Conservation (phyloP, 768 basidiomycete species). For the Auriscalpium microsporum region DNA sequence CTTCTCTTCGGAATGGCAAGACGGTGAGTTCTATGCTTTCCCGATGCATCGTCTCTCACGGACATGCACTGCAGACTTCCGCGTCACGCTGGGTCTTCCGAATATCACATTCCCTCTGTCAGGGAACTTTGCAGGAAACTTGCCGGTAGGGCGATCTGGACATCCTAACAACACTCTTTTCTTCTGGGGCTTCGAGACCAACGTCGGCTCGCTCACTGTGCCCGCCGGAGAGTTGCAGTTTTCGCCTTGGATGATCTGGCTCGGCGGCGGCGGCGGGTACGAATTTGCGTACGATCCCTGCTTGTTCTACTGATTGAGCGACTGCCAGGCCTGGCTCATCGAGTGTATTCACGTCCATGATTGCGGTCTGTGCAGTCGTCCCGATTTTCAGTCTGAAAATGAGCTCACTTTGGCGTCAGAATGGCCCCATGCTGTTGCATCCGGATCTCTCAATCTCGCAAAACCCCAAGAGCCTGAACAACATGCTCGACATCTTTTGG, state of each 20-base stretch:
- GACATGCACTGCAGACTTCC: constrained; percentile 20
- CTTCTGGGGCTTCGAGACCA: constrained; percentile 33
- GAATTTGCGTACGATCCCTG: background rate
- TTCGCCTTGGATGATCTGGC: constrained; percentile 32
- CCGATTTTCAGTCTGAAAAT: background rate
- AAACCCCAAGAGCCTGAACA: constrained; percentile 53
- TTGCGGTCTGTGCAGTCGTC: constrained; percentile 32
- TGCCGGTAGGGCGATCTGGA: constrained; percentile 23
- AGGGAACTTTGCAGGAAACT: constrained; percentile 30
- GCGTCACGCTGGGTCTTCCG: constrained; percentile 27
- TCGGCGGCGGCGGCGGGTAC: constrained; percentile 26
- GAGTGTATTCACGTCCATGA: constrained; percentile 54
- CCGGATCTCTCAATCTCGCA: constrained; percentile 38
- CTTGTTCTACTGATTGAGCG: background rate
- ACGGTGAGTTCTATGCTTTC: background rate
- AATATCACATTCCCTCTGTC: constrained; percentile 25
- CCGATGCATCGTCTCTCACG: background rate
- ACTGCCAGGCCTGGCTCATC: constrained; percentile 54
- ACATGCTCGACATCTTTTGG: constrained; percentile 60
- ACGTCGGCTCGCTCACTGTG: constrained; percentile 28
- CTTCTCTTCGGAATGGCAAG: constrained; percentile 5
- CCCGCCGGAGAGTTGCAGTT: constrained; percentile 15
- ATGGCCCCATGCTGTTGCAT: constrained; percentile 58
- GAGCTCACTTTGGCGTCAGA: constrained; percentile 30
- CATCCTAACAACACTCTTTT: constrained; percentile 31